A percentile compares a stretch with the other conserved stretches of the same genome.
These are phyloP conservation scores for Diaporthe vexans DNA, from an alignment of 2,329 filamentous ascomycete genomes.

Conservation along the genomic window DNA sequence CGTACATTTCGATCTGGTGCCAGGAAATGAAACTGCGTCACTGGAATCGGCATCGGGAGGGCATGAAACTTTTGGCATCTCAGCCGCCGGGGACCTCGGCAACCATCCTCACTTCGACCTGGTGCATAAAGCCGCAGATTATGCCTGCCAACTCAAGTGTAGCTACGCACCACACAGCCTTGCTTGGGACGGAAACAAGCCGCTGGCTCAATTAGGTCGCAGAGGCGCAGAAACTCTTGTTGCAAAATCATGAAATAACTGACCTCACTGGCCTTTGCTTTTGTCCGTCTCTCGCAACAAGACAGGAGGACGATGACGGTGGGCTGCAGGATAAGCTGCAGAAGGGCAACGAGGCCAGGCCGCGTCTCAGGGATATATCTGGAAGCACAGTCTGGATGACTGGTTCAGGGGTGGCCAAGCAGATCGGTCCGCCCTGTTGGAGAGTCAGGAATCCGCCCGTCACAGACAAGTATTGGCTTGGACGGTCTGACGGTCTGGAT, in stretches of 20 bases:
- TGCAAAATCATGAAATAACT: not conserved
- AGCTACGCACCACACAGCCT: not conserved
- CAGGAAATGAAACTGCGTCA: not conserved
- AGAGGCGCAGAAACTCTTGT: not conserved
- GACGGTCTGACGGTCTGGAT: not conserved
- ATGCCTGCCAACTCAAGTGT: not conserved
- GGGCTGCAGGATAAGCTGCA: not conserved
- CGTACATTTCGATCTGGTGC: not conserved
- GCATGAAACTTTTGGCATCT: constrained; percentile 11
- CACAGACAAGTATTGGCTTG: not conserved
- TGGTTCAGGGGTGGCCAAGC: constrained; percentile 21
- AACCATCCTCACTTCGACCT: constrained; percentile 20
- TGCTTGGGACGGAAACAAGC: not conserved
- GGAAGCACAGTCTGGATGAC: not conserved
- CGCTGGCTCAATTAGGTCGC: not conserved
- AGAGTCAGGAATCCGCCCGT: not conserved
- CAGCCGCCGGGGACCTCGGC: constrained; percentile 19
- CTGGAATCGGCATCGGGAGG: not conserved
- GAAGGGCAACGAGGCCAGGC: not conserved
- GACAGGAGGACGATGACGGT: not conserved
- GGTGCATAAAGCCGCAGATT: constrained; percentile 13
- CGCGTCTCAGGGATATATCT: not conserved
- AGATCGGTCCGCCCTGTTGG: not conserved
- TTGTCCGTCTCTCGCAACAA: not conserved
- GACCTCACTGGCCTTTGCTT: constrained; percentile 1